phyloP scores from a whole-genome alignment of 2,329 filamentous ascomycete species.

The Aspergillus cejpii region DNA sequence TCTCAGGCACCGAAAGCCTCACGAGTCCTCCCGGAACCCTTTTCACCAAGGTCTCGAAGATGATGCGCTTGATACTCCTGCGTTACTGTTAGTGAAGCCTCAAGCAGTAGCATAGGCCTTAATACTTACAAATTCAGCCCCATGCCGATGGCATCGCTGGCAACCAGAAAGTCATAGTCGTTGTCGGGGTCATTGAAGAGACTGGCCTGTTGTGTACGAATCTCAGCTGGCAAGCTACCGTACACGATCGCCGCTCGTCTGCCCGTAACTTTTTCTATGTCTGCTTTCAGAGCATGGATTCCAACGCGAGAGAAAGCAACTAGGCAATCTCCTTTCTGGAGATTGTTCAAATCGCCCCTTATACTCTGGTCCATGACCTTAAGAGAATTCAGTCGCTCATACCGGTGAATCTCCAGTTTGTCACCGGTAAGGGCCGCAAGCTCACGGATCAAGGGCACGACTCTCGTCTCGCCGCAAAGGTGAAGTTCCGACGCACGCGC shows the following conservation, averaged over 20 bases:
- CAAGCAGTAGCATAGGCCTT: background rate
- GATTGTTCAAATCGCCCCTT: constrained; percentile 54
- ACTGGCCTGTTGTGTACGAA: constrained; percentile 79
- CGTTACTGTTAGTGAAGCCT: background rate
- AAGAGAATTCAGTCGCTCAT: constrained; percentile 75
- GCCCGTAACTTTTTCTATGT: constrained; percentile 69
- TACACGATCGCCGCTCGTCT: constrained; percentile 88
- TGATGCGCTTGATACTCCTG: constrained; percentile 72
- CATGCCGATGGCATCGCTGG: constrained; percentile 96
- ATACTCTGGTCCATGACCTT: constrained; percentile 60
- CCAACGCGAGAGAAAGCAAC: constrained; percentile 77
- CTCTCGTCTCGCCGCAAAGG: constrained; percentile 82
- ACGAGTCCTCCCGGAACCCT: constrained; percentile 55
- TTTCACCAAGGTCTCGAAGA: constrained; percentile 76
- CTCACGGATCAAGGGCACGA: constrained; percentile 69
- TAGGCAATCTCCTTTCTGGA: constrained; percentile 84
- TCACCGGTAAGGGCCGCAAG: constrained; percentile 76
- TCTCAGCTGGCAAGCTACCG: constrained; percentile 84
- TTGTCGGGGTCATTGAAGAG: constrained; percentile 94
- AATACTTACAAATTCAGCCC: constrained; percentile 72
- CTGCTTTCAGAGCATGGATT: constrained; percentile 71
- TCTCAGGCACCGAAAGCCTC: constrained; percentile 62
- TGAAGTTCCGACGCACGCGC: constrained; percentile 84
- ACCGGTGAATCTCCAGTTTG: constrained; percentile 70
- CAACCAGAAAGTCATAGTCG: constrained; percentile 89